phyloP scores from a whole-genome alignment of 345 rosid genomes.

The Lumnitzera littorea region DNA sequence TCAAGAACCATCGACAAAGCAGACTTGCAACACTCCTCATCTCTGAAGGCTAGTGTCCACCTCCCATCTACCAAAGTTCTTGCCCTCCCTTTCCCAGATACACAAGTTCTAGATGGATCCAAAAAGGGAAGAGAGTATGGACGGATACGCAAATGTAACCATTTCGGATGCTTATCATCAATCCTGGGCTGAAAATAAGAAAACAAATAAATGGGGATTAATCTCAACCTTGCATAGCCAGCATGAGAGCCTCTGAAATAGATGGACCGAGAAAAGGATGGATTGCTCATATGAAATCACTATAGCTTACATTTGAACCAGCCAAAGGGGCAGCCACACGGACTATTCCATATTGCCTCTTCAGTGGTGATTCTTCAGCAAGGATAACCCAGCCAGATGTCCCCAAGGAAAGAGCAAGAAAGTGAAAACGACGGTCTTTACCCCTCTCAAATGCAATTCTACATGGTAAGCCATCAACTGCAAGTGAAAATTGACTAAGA shows the following conservation, averaged over 20 bases:
- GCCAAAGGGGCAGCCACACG: slow-evolving; percentile 88
- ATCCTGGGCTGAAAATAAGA: slow-evolving; percentile 55
- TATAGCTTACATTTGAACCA: slow-evolving; percentile 56
- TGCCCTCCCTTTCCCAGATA: slow-evolving; percentile 32
- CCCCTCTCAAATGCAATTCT: slow-evolving; percentile 95
- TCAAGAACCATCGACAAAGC: slow-evolving; percentile 60
- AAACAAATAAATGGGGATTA: background rate
- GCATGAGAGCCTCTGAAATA: too few relatives aligned
- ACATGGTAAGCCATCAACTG: slow-evolving; percentile 89
- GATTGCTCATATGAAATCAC: background rate
- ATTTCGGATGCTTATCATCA: slow-evolving; percentile 69
- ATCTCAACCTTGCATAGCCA: too few relatives aligned
- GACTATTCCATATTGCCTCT: slow-evolving; percentile 51
- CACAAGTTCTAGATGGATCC: slow-evolving; percentile 46
- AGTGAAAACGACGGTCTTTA: slow-evolving; percentile 69
- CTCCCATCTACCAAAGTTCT: slow-evolving; percentile 84
- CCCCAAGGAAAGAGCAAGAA: slow-evolving; percentile 64
- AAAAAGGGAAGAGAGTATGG: slow-evolving; percentile 59
- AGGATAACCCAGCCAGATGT: slow-evolving; percentile 85
- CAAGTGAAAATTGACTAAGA: slow-evolving; percentile 13
- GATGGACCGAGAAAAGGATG: background rate
- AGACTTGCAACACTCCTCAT: slow-evolving; percentile 63
- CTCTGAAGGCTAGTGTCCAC: slow-evolving; percentile 91
- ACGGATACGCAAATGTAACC: slow-evolving; percentile 90
- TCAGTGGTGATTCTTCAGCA: slow-evolving; percentile 62